Base-by-base conservation (phyloP, 2,329 filamentous ascomycete species). In the Colletotrichum nymphaeae region DNA sequence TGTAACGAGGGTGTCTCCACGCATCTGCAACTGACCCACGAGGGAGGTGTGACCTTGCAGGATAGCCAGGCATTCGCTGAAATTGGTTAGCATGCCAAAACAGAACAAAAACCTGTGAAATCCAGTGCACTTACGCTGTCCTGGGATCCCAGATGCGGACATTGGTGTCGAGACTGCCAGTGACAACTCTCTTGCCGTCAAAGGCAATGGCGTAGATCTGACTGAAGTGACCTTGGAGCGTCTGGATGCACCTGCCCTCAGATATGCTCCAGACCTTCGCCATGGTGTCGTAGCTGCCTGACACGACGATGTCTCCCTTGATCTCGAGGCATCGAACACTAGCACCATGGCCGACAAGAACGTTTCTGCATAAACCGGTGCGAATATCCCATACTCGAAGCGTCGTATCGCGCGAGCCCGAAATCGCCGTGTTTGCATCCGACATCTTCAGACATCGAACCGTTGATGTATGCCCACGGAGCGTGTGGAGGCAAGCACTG, bases 131-230 rank as follows among this genome's bases (percentile, higher is more conserved):
- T 84, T 87, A 94, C 93, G 95, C 95, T 78, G 94, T 95, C 63
- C 89, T 91, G 30, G 95, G 94, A 86, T 99, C 95, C 97, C 97
- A 99, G 75, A 99, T 97, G 76, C 97, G 90, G 30, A 99, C 96
- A 78, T 96, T 98, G 4, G 97, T 99, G 83, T 99, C 97, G 74
- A 99, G 86, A 82, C 95, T 98, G 64, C 97, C 97, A 11, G 97
- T 99, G 46, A 97, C 96, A 71, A 99, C 95, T 75, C 95, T 91
- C 77, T 93, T 92, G 52, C 97, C 97, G 81, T 99, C 97, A 58
- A 98, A 99, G 1, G 97, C 97, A 80, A 99, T 97, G 24, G 97
- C 97, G 81, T 99, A 99, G 72, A 99, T 99, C 81, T 99, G 97
- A 81, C 96, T 98, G 84, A 98, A 99, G 83, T 99, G 97, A 0